Base-by-base conservation (phyloP, 2,329 filamentous ascomycete species). In the Aspergillus ochraceoroseus region DNA sequence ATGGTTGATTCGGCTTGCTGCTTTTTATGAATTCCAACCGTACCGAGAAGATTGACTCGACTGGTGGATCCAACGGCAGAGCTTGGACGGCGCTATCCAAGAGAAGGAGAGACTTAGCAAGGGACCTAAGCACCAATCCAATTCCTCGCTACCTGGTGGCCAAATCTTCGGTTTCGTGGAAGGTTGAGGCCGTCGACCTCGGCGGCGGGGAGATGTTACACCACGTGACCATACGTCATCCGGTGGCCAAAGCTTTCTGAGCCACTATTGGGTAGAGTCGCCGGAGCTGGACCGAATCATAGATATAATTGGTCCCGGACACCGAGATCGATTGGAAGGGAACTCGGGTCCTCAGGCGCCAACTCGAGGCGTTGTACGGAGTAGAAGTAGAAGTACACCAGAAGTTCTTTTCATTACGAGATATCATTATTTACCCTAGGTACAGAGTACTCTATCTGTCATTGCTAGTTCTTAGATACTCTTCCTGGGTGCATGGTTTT, bases 401-500 rank as follows among this genome's bases (percentile, higher is more conserved):
- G n/a, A n/a, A n/a, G n/a, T n/a, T n/a, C n/a, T n/a, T n/a, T n/a
- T n/a, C n/a, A n/a, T n/a, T n/a, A n/a, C n/a, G n/a, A n/a, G n/a
- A n/a, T n/a, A n/a, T n/a, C n/a, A n/a, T n/a, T n/a, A n/a, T n/a
- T n/a, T n/a, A n/a, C n/a, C n/a, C n/a, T n/a, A n/a, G n/a, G n/a
- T n/a, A n/a, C n/a, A n/a, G n/a, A n/a, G n/a, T n/a, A n/a, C n/a
- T n/a, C n/a, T n/a, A n/a, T n/a, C n/a, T n/a, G n/a, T n/a, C n/a
- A n/a, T n/a, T n/a, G n/a, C n/a, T n/a, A n/a, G n/a, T n/a, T n/a
- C n/a, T n/a, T n/a, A n/a, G n/a, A n/a, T n/a, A n/a, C n/a, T n/a
- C n/a, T n/a, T n/a, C 44, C 40, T 9, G 54, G 53, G 48, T 66
- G 63, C 31, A 59, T 51, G 6, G 48, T 57, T 43, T 58, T 58